Base-by-base conservation (phyloP, 208 protist species). In the Sergeia podlipaevii region DNA sequence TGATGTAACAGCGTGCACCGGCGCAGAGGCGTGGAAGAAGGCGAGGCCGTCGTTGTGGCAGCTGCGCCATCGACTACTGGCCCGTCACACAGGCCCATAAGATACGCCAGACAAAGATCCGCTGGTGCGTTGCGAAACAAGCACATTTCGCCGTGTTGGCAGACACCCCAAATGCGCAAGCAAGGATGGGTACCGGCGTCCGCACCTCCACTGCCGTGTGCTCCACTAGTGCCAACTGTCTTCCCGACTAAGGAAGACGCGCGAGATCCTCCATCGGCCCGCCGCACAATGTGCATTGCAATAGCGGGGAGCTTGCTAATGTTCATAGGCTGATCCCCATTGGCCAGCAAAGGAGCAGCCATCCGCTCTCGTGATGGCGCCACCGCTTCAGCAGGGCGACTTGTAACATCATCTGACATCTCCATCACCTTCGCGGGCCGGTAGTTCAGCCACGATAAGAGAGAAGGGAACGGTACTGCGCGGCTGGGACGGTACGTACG, bases 401-500 rank as follows among this genome's bases (percentile, higher is more conserved):
- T 55, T 36, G 82, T 47, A n/a, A 89, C 75, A 46, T 92, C 79
- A 27, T 84, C 73, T 1, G 77, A 52, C 42, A 92, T 65, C 51
- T 75, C 64, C 60, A 77, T 80, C 47, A 80, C 85, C 46, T 69
- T 52, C 17, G 65, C 52, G 4, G 85, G 85, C 49, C 66, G 76
- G 71, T 92, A 92, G 55, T 85, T 73, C 11, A 92, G 68, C 81
- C 85, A 92, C 34, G 85, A 89, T 33, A 92, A 70, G 42, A 92
- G 70, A 3, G 85, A 92, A 1, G 85, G 85, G 62, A 92, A 92
- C 2, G 85, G 85, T 7, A 92, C 80, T 36, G 87, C 64, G 48
- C 85, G 75, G 48, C 64, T 88, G 3, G 80, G 85, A 21, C 60
- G 64, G 71, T 88, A 92, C 43, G 69, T 73, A 32, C 78, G 77